phyloP scores from a whole-genome alignment of 179 eudicot genomes.

The Spergularia azorica region DNA sequence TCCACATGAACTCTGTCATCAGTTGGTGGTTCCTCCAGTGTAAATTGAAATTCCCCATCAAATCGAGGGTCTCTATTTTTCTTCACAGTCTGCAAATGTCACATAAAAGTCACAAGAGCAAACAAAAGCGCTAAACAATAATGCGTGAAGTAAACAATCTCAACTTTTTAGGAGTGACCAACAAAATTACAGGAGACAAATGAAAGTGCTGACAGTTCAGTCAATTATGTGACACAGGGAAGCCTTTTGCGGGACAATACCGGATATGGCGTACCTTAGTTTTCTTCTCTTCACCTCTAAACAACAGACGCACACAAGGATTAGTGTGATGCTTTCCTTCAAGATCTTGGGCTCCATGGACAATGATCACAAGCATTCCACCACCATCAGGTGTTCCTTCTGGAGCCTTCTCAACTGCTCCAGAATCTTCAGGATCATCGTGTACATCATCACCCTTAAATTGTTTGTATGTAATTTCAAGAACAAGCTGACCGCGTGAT shows the following conservation, averaged over 20 bases:
- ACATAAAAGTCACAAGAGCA: not conserved
- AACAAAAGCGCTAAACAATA: not conserved
- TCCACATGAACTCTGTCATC: slow-evolving; percentile 45
- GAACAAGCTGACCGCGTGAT: slow-evolving; percentile 69
- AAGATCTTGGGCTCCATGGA: slow-evolving; percentile 79
- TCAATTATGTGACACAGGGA: not conserved
- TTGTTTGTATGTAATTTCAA: slow-evolving; percentile 71
- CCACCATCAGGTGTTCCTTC: slow-evolving; percentile 81
- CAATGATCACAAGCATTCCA: slow-evolving; percentile 66
- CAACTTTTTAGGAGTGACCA: not conserved
- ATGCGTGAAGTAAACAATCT: not conserved
- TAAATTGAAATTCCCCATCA: slow-evolving; percentile 43
- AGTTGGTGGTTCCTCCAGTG: slow-evolving; percentile 42
- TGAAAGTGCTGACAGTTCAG: not conserved
- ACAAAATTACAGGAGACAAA: not conserved
- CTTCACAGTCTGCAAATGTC: slow-evolving; percentile 34
- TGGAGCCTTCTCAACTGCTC: slow-evolving; percentile 61
- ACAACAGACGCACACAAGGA: slow-evolving; percentile 69
- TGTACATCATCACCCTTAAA: slow-evolving; percentile 72
- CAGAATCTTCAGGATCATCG: slow-evolving; percentile 52
- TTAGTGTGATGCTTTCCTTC: slow-evolving; percentile 96
- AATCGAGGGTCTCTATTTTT: slow-evolving; percentile 48
- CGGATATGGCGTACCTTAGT: slow-evolving; percentile 54
- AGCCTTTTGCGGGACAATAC: not conserved
- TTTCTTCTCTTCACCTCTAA: slow-evolving; percentile 85